A percentile compares a stretch with the other conserved stretches of the same genome.
phyloP scores from a whole-genome alignment of 306 rosid genomes.

The Spatholobus suberectus region DNA sequence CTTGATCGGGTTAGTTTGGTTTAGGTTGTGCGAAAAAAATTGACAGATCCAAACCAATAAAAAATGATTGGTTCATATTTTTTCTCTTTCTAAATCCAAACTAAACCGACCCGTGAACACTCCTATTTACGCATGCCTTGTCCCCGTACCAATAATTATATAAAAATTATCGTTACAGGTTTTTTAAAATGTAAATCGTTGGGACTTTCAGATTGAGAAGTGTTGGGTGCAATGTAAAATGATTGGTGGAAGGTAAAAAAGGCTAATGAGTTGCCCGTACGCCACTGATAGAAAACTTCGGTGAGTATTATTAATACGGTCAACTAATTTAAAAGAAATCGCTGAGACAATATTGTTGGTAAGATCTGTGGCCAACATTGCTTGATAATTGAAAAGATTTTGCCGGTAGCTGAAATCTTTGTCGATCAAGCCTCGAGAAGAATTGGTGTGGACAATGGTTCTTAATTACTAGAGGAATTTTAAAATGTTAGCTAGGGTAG shows the following conservation, averaged over 20 bases:
- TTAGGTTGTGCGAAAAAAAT: too few species aligned
- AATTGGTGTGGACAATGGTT: neutral
- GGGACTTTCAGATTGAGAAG: neutral
- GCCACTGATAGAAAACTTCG: neutral
- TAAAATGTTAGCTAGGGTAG: neutral
- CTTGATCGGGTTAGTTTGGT: too few species aligned
- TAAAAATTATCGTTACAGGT: too few species aligned
- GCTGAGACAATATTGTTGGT: neutral
- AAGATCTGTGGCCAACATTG: neutral
- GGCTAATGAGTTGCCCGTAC: neutral
- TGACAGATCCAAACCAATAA: too few species aligned
- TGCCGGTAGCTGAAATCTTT: neutral
- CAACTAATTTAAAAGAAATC: neutral
- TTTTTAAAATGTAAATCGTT: neutral
- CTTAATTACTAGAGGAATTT: neutral
- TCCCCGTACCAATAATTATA: neutral
- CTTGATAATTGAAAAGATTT: neutral
- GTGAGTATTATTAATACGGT: neutral
- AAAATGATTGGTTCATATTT: too few species aligned
- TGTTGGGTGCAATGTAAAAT: neutral
- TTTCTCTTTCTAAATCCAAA: too few species aligned
- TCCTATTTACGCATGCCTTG: too few species aligned
- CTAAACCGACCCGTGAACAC: too few species aligned
- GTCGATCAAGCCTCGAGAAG: neutral
- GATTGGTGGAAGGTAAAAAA: neutral